Conservation (phyloP, 257 asterid species). For the Primulina eburnea region DNA sequence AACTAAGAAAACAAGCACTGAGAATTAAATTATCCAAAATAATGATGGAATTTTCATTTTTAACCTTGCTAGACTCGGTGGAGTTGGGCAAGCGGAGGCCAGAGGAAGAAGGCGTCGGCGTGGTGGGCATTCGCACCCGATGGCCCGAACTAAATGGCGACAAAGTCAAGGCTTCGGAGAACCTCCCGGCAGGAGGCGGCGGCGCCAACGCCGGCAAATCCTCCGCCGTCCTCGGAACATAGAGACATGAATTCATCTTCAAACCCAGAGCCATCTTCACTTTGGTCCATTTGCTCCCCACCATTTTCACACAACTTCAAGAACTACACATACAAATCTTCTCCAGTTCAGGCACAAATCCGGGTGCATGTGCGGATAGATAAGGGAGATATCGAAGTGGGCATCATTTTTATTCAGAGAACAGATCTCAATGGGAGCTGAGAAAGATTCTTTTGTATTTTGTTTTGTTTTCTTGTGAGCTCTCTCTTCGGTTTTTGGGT, state of each 20-base stretch:
- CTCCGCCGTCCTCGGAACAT: conserved; percentile 45
- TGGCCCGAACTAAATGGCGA: conserved; percentile 41
- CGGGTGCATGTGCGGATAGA: conserved; percentile 4
- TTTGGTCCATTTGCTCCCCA: conserved; percentile 74
- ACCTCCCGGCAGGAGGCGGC: conserved; percentile 25
- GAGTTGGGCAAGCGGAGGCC: conserved; percentile 57
- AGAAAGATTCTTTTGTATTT: neutral
- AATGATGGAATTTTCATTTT: neutral
- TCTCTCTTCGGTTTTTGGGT: conserved; percentile 31
- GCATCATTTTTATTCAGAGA: conserved; percentile 17
- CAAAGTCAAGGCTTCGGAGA: conserved; percentile 38
- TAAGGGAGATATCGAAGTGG: conserved; percentile 17
- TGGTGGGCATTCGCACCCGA: conserved; percentile 47
- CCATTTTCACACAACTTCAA: conserved; percentile 38
- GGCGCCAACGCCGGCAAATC: conserved; percentile 33
- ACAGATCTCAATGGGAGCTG: conserved; percentile 35
- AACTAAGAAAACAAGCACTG: too few relatives aligned
- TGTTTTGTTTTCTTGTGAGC: neutral
- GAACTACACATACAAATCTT: conserved; percentile 20
- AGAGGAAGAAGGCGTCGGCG: conserved; percentile 77
- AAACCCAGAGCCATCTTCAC: conserved; percentile 63
- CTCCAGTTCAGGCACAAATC: neutral
- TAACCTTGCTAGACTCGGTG: conserved; percentile 60
- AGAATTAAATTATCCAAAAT: neutral
- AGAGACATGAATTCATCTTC: conserved; percentile 53